Evolutionary conservation across 306 rosid genomes (phyloP), one percentile per base, ranked within the genome.

Genomic region (Vachellia collinsii): DNA sequence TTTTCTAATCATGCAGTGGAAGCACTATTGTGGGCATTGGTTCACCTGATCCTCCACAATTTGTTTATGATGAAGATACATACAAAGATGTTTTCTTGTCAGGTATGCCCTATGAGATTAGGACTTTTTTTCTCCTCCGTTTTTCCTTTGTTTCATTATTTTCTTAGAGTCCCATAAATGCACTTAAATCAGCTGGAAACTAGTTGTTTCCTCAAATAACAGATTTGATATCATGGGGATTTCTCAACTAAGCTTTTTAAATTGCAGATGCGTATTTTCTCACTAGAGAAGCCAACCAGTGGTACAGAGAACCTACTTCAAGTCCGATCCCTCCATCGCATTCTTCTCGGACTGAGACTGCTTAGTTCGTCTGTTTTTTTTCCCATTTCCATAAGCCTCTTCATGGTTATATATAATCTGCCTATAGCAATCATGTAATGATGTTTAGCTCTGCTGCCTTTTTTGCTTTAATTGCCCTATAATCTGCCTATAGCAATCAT

Each of bases 1-100:
- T 68, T 83, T 77, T 72, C 82, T 82, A 59, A 70, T 87, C 81
- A 72, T 89, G 87, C 93, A 93, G 99, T 83, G 99, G 99, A 87
- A 95, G 99, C 88, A 95, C 99, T 59, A 95, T 95, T 53, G 98
- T 95, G 67, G 99, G 98, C 43, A 82, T 95, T 83, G 99, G 99
- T 81, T 93, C 93, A 17, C 97, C 98, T 37, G 97, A 95, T 87
- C 99, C 99, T 83, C 99, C 99, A 46, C 94, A 92, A 64, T 95
- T 95, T 81, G 19, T 95, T 67, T 90, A 93, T 54, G 92, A 93
- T 6, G 98, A 95, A 3, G 93, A 89, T 39, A 97, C 93, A 75
- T 90, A 89, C 72, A 83, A 75, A 77, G 93, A 91, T 58, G 94
- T 95, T 44, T 95, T 95, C 89, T 86, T 91, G 87, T 88, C 99